Conservation (phyloP, 2,329 filamentous ascomycete genomes). For the Pyricularia pennisetigena region DNA sequence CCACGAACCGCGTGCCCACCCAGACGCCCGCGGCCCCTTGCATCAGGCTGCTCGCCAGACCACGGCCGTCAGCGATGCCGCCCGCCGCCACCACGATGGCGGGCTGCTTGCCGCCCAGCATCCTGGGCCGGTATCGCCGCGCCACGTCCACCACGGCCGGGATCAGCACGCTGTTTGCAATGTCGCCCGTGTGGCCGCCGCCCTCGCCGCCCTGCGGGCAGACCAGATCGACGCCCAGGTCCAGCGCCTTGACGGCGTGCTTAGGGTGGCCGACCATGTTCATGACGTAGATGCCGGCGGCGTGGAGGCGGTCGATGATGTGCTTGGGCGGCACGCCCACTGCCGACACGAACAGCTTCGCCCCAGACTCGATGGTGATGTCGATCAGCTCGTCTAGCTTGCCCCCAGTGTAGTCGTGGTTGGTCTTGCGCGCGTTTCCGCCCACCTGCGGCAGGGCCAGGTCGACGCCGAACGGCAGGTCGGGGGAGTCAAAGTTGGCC, state of each 20-base stretch:
- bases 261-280: slow-evolving; percentile 95
- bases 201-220: slow-evolving; percentile 91
- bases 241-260: slow-evolving; percentile 81
- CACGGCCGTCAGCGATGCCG: slow-evolving; percentile 74
- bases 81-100: slow-evolving; percentile 84
- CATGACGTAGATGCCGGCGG: slow-evolving; percentile 77
- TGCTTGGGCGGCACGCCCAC: slow-evolving; percentile 73
- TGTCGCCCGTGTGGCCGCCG: slow-evolving; percentile 84
- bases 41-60: slow-evolving; percentile 73
- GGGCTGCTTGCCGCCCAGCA: slow-evolving; percentile 55
- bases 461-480: slow-evolving; percentile 82
- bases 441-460: slow-evolving; percentile 86
- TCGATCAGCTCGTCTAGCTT: slow-evolving; percentile 81
- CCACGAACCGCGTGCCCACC: slow-evolving; percentile 91
- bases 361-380: slow-evolving; percentile 76
- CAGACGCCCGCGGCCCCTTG: slow-evolving; percentile 83
- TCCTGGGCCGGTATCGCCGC: slow-evolving; percentile 55
- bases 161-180: slow-evolving; percentile 77
- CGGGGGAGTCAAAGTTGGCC: slow-evolving; percentile 52
- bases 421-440: slow-evolving; percentile 74
- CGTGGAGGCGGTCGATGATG: slow-evolving; percentile 69
- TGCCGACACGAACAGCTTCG: slow-evolving; percentile 75
- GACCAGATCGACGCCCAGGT: slow-evolving; percentile 80
- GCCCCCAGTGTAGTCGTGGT: slow-evolving; percentile 91
- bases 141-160: slow-evolving; percentile 83